Conservation (phyloP, 2,329 filamentous ascomycete species). For the Talaromyces albobiverticillius region DNA sequence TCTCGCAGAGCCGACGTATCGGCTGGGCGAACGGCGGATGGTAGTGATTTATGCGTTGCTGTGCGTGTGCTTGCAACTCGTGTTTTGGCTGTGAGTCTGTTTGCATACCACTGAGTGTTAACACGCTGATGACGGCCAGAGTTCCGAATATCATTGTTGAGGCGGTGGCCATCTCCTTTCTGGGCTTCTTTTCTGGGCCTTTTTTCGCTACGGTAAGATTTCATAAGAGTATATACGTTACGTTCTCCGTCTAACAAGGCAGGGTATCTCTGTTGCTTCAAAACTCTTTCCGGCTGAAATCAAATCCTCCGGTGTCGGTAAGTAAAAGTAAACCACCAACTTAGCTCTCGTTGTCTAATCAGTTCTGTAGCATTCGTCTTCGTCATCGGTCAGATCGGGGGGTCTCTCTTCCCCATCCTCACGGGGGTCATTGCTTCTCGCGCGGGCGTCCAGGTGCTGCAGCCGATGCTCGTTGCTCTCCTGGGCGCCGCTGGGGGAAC, state of each 20-base stretch:
- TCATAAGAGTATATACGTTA: slow-evolving; percentile 12
- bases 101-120: background rate
- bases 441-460: slow-evolving; percentile 48
- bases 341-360: too few species aligned
- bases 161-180: slow-evolving; percentile 52
- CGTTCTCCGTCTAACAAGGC: background rate
- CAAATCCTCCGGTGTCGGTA: slow-evolving; percentile 47
- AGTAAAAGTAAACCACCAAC: too few species aligned
- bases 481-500: slow-evolving; percentile 46
- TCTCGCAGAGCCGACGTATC: slow-evolving; percentile 58
- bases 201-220: slow-evolving; percentile 55
- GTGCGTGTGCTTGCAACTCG: slow-evolving; percentile 54
- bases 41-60: slow-evolving; percentile 53
- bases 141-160: slow-evolving; percentile 48
- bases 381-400: slow-evolving; percentile 56
- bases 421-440: slow-evolving; percentile 51
- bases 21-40: slow-evolving; percentile 59
- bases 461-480: slow-evolving; percentile 52
- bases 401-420: slow-evolving; percentile 54
- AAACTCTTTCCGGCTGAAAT: slow-evolving; percentile 51
- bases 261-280: slow-evolving; percentile 49
- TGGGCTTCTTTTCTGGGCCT: slow-evolving; percentile 59
- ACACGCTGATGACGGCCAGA: background rate
- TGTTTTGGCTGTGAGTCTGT: slow-evolving; percentile 53
- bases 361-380: slow-evolving; percentile 48